These are phyloP conservation scores for Cladophialophora yegresii DNA, from an alignment of 2,329 filamentous ascomycete species.

Conservation along the genomic window DNA sequence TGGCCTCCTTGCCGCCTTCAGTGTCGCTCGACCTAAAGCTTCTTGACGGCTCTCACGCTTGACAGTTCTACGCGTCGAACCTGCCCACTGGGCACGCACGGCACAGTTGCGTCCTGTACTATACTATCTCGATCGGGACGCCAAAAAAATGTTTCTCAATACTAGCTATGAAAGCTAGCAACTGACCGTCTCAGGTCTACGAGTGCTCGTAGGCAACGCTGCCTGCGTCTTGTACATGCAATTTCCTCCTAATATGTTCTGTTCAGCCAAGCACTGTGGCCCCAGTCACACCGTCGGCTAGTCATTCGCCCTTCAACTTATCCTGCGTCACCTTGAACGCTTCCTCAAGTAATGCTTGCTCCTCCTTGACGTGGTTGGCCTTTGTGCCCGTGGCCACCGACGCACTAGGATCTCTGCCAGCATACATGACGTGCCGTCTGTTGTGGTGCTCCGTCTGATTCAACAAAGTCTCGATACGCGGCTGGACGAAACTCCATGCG, in stretches of 20 bases:
- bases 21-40: too few species aligned
- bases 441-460: constrained; percentile 92
- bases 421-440: constrained; percentile 95
- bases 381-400: constrained; percentile 94
- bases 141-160: not conserved
- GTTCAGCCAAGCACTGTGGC: constrained; percentile 7
- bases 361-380: constrained; percentile 84
- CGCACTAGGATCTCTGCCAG: constrained; percentile 88
- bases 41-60: too few species aligned
- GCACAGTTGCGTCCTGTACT: not conserved
- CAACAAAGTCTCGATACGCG: constrained; percentile 91
- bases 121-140: not conserved
- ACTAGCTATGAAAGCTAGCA: not conserved
- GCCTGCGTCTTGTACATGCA: not conserved
- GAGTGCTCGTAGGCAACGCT: not conserved
- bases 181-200: not conserved
- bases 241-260: not conserved
- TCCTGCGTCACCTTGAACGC: constrained; percentile 66
- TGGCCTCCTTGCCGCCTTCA: too few species aligned
- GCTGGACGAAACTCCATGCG: constrained; percentile 96
- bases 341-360: constrained; percentile 74
- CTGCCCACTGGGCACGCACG: not conserved
- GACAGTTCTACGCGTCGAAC: not conserved
- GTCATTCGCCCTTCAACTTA: constrained; percentile 59
- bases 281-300: constrained; percentile 26